Evolutionary conservation across 2,329 filamentous ascomycete genomes (phyloP), one percentile per base, ranked within the genome.

Genomic region (Xylaria sp.): DNA sequence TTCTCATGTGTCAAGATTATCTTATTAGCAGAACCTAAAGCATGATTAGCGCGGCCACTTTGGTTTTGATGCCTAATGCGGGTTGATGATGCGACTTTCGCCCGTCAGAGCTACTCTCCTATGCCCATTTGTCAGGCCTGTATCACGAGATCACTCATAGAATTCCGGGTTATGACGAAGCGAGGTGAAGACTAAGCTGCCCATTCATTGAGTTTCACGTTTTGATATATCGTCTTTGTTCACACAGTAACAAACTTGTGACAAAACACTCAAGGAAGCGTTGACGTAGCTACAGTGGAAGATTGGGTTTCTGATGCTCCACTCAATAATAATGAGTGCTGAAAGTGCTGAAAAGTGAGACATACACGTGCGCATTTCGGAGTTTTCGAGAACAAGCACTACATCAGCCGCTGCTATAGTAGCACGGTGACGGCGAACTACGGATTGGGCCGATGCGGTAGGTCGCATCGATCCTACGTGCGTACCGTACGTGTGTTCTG

Each of bases 321-420:
- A 33, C 33, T 38, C 33, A 19, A 37, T 23, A 31, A 25, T 38
- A 45, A 47, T 42, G 14, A 38, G 31, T 21, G 14, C 15, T 15
- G 25, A 31, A 23, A 47, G 7, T 15, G 15, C 17, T 23, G 37
- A 19, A 37, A 9, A 8, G 37, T 51, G 56, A 59, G 38, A 47
- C 47, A 59, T 59, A 59, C n/a, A n/a, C 47, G 56, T 46, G 49
- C 31, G 15, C 46, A 14, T 19, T 25, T 57, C 21, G 43, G 9
- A 33, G 35, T 35, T 8, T 14, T 17, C 15, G 35, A 52, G 28
- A 38, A 9, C 31, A 25, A 51, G 14, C 19, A 38, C 45, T 31
- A 14, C 28, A 31, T 9, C 28, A 31, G 28, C 28, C 28, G 28
- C 33, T 5, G 23, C 19, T 38, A 14, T 19, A 15, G 49, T 31